A percentile compares a stretch with the other conserved stretches of the same genome.
phyloP scores from a whole-genome alignment of 176 grass and related monocot genomes.

The Alopecurus myosuroides region DNA sequence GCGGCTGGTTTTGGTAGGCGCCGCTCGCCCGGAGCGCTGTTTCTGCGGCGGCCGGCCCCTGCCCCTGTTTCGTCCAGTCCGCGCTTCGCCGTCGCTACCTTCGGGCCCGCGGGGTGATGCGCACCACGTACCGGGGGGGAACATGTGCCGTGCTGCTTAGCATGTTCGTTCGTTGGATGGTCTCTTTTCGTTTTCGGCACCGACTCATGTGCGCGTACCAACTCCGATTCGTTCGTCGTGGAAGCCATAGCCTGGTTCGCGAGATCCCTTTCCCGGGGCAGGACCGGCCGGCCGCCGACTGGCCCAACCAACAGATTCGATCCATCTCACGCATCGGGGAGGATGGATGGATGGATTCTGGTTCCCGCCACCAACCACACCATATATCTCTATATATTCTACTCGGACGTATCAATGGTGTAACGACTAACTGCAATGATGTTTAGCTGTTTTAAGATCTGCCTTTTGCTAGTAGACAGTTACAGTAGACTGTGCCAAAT shows the following conservation, averaged over 20 bases:
- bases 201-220: not conserved
- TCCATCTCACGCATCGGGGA: not conserved
- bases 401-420: not conserved
- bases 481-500: not conserved
- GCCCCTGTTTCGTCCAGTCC: not conserved
- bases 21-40: not conserved
- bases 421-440: not conserved
- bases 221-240: not conserved
- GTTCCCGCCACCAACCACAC: not conserved
- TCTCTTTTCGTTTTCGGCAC: no score
- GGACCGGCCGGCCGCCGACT: conserved; percentile 8
- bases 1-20: not conserved
- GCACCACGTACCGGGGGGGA: not conserved
- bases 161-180: no score
- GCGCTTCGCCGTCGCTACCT: not conserved
- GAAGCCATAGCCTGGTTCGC: not conserved
- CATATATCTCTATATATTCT: not conserved
- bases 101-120: not conserved
- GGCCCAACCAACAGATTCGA: not conserved
- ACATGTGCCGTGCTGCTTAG: conserved; percentile 2
- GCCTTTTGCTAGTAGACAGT: not conserved
- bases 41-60: not conserved
- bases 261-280: conserved; percentile 1
- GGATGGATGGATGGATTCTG: not conserved
- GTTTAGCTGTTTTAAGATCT: not conserved